A percentile compares a stretch with the other conserved stretches of the same genome.
These are phyloP conservation scores for Sclerotinia spermophila DNA, from an alignment of 2,329 filamentous ascomycete species.

Conservation along the genomic window DNA sequence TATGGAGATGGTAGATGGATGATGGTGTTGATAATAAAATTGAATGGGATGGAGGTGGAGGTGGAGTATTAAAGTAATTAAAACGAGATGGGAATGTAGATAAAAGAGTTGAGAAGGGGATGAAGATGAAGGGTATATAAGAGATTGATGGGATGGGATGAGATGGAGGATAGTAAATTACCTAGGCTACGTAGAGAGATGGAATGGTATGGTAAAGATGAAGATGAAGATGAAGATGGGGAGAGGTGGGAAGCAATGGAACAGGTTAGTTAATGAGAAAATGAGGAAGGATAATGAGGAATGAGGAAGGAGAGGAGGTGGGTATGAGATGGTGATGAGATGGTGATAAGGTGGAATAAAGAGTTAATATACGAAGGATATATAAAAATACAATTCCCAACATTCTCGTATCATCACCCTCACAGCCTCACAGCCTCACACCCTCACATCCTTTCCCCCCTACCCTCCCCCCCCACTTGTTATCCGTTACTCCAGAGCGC, in stretches of 20 bases:
- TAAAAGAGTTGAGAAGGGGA: not conserved
- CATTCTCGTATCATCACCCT: not conserved
- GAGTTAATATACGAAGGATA: fast-evolving
- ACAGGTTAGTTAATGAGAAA: not conserved
- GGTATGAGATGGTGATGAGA: not conserved
- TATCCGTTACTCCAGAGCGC: too few species aligned
- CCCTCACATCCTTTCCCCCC: not conserved
- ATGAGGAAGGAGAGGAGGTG: too few species aligned
- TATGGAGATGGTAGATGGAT: not conserved
- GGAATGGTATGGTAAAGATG: too few species aligned
- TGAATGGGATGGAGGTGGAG: not conserved
- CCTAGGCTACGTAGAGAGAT: too few species aligned
- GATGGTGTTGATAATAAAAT: not conserved
- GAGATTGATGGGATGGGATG: not conserved
- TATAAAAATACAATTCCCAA: not conserved
- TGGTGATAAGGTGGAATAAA: not conserved
- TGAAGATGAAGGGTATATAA: not conserved
- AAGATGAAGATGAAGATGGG: not conserved
- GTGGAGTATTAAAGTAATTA: too few species aligned
- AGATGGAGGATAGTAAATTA: not conserved
- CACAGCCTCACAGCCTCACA: not conserved
- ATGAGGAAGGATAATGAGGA: not conserved
- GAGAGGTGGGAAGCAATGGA: not conserved
- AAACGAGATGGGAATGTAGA: too few species aligned
- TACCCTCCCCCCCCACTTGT: too few species aligned